Evolutionary conservation across 2,329 filamentous ascomycete species (phyloP).

Genomic region (Exophiala spinifera): DNA sequence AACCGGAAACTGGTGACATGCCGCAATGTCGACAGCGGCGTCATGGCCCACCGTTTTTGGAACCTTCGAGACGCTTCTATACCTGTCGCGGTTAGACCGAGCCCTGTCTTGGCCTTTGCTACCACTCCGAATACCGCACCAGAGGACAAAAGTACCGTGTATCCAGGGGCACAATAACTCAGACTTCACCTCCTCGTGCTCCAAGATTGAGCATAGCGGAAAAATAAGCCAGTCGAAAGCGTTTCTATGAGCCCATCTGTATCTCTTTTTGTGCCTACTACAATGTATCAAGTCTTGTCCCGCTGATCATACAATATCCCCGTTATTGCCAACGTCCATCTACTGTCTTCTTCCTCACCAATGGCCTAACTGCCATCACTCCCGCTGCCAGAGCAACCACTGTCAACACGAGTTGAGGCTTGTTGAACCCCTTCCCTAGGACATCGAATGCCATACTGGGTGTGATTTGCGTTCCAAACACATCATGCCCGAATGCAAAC

Average conservation of each 20-base stretch:
- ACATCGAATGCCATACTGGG: slow-evolving; percentile 91
- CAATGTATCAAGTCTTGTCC: no score
- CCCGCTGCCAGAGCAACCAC: slow-evolving; percentile 75
- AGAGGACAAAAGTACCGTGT: background rate
- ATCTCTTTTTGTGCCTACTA: no score
- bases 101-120: background rate
- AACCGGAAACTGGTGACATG: no score
- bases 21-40: no score
- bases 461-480: slow-evolving; percentile 82
- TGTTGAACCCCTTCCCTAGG: slow-evolving; percentile 89
- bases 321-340: slow-evolving; percentile 27
- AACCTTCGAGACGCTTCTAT: background rate
- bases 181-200: no score
- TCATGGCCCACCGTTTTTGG: background rate
- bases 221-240: no score
- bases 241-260: no score
- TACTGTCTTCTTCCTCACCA: slow-evolving; percentile 60
- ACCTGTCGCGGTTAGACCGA: background rate
- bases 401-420: slow-evolving; percentile 77
- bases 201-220: no score
- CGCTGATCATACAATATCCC: background rate
- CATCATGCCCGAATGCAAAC: slow-evolving; percentile 78
- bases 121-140: background rate
- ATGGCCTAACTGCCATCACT: slow-evolving; percentile 73
- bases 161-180: no score